Evolutionary conservation across 495 filamentous ascomycete genomes (phyloP).

Genomic region (Letharia columbiana): DNA sequence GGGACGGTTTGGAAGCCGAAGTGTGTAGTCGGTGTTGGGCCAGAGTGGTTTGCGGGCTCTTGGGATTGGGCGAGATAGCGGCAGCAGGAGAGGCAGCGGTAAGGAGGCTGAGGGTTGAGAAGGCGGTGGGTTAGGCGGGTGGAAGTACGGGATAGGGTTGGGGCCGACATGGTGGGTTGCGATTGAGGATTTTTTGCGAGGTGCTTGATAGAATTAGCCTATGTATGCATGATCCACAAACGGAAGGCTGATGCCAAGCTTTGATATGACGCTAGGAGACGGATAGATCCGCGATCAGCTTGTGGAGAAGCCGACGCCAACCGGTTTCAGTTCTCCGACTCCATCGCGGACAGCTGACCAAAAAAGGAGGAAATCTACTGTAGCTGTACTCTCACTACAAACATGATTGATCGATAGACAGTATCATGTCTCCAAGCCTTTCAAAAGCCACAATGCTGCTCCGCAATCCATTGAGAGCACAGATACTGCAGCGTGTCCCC

Average conservation of each 20-base stretch:
- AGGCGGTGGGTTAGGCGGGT: constrained; percentile 1
- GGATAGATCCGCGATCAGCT: constrained; percentile 2
- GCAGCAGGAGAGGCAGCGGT: constrained; percentile 50
- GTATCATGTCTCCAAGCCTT: constrained; percentile 13
- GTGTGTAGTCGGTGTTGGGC: constrained; percentile 59
- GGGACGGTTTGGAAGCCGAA: constrained; percentile 89
- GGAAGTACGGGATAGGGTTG: neutral
- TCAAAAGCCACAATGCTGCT: neutral
- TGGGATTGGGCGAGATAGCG: constrained; percentile 32
- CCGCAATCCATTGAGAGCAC: neutral
- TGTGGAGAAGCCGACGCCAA: neutral
- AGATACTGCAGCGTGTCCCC: neutral
- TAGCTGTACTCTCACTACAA: too few species aligned
- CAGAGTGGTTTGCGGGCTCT: constrained; percentile 35
- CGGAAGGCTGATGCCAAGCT: neutral
- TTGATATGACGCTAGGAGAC: neutral
- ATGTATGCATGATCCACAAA: too few species aligned
- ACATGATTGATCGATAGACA: constrained; percentile 17
- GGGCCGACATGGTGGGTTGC: neutral
- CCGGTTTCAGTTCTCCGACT: neutral
- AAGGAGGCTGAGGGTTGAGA: constrained; percentile 25
- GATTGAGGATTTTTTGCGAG: too few species aligned
- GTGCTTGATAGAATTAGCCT: too few species aligned
- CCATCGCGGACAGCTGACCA: neutral
- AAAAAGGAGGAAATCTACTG: neutral